phyloP scores from a whole-genome alignment of 148 eudicot genomes.

The Polygonum aviculare region DNA sequence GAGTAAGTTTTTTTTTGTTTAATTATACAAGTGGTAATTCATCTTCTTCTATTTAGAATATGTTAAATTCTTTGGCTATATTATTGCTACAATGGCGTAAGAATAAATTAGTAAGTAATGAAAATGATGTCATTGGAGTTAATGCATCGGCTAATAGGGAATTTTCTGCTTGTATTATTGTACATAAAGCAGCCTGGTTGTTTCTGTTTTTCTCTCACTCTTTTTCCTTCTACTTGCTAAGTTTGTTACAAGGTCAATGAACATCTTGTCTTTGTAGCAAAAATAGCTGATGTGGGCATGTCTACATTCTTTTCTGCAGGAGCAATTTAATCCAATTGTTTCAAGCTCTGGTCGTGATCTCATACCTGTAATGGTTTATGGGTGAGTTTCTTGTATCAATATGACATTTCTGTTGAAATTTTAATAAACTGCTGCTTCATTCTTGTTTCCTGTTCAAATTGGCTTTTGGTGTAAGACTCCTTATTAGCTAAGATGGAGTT shows the following conservation, averaged over 20 bases:
- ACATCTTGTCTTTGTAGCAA: neutral
- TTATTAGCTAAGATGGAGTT: neutral
- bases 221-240: neutral
- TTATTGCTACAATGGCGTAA: neutral
- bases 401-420: neutral
- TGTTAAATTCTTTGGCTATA: neutral
- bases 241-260: neutral
- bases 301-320: slow-evolving; percentile 36
- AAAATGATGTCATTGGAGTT: neutral
- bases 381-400: slow-evolving; percentile 38
- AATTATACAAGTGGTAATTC: neutral
- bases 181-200: neutral
- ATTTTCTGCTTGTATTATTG: too few species aligned
- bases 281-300: neutral
- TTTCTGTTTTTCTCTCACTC: neutral
- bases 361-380: slow-evolving; percentile 96
- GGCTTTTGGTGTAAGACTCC: neutral
- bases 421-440: neutral
- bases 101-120: neutral
- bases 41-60: neutral
- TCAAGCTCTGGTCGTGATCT: slow-evolving; percentile 79
- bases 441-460: neutral
- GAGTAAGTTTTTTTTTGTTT: slow-evolving; percentile 38
- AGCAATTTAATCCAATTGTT: slow-evolving; percentile 86
- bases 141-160: neutral